A percentile compares a stretch with the other conserved stretches of the same genome.
Conservation (phyloP, 2,329 filamentous ascomycete species). For the Stylonectria norvegica region DNA sequence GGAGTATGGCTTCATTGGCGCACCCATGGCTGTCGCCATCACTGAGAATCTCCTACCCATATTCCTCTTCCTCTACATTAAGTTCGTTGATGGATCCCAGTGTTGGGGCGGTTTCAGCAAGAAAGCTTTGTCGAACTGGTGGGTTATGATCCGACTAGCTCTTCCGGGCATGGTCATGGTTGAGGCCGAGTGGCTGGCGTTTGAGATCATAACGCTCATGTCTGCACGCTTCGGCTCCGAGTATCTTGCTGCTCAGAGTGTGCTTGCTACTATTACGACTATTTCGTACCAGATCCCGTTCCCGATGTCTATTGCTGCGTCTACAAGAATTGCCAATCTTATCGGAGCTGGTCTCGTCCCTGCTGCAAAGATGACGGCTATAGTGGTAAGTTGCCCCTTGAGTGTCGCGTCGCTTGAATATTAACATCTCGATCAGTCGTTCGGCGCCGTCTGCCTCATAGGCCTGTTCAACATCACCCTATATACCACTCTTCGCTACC, state of each 20-base stretch:
- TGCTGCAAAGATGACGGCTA: slow-evolving; percentile 76
- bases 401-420: background rate
- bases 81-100: slow-evolving; percentile 67
- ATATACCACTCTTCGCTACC: slow-evolving; percentile 63
- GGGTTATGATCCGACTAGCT: slow-evolving; percentile 79
- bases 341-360: slow-evolving; percentile 82
- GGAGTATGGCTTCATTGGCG: slow-evolving; percentile 69
- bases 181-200: slow-evolving; percentile 87
- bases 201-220: slow-evolving; percentile 84
- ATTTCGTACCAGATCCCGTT: slow-evolving; percentile 92
- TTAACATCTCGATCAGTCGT: slow-evolving; percentile 38
- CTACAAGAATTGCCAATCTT: slow-evolving; percentile 85
- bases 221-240: slow-evolving; percentile 75
- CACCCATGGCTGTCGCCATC: slow-evolving; percentile 75
- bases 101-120: slow-evolving; percentile 82
- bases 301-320: slow-evolving; percentile 81
- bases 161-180: slow-evolving; percentile 92
- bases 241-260: slow-evolving; percentile 81
- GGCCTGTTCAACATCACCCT: slow-evolving; percentile 75
- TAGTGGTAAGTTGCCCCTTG: slow-evolving; percentile 54
- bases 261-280: slow-evolving; percentile 72
- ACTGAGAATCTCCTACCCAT: slow-evolving; percentile 75
- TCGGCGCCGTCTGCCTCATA: slow-evolving; percentile 64
- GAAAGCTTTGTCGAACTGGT: slow-evolving; percentile 70
- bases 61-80: slow-evolving; percentile 74